Conservation (phyloP, 2,329 filamentous ascomycete genomes). For the Dichotomopilus funicola region DNA sequence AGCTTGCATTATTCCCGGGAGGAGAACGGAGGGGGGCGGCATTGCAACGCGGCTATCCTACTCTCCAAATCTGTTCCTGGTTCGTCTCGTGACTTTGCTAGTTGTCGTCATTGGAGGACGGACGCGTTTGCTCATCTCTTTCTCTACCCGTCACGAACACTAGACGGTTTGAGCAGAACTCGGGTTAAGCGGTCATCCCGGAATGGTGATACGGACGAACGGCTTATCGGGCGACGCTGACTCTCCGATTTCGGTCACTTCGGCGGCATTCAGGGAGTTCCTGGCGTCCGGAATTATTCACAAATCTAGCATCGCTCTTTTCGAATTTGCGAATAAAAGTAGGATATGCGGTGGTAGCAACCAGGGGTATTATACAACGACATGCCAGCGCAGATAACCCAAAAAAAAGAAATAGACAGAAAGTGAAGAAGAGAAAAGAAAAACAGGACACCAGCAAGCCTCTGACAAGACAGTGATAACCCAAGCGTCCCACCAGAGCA, state of each 20-base stretch:
- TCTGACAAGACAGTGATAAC: not conserved
- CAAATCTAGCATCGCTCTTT: not conserved
- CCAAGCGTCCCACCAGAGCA: not conserved
- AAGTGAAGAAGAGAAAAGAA: not conserved
- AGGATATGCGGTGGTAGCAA: slow-evolving; percentile 3
- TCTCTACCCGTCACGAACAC: too few relatives aligned
- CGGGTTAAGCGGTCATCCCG: too few relatives aligned
- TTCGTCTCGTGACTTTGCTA: too few relatives aligned
- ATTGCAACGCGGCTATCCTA: too few relatives aligned
- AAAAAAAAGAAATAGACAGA: not conserved
- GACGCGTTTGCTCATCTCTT: too few relatives aligned
- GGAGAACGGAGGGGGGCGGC: too few relatives aligned
- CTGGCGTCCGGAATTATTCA: not conserved
- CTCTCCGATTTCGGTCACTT: not conserved
- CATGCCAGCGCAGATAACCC: slow-evolving; percentile 14
- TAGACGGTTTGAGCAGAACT: too few relatives aligned
- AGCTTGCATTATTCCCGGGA: too few relatives aligned
- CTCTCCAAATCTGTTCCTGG: too few relatives aligned
- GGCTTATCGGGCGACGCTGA: not conserved
- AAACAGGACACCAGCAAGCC: not conserved
- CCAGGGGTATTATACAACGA: slow-evolving; percentile 24
- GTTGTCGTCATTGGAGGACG: too few relatives aligned
- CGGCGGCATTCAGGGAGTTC: too few relatives aligned
- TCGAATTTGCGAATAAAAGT: not conserved
- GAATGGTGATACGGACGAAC: too few relatives aligned